Base-by-base conservation (phyloP, 441 rosid genomes). In the Geranium incanum region DNA sequence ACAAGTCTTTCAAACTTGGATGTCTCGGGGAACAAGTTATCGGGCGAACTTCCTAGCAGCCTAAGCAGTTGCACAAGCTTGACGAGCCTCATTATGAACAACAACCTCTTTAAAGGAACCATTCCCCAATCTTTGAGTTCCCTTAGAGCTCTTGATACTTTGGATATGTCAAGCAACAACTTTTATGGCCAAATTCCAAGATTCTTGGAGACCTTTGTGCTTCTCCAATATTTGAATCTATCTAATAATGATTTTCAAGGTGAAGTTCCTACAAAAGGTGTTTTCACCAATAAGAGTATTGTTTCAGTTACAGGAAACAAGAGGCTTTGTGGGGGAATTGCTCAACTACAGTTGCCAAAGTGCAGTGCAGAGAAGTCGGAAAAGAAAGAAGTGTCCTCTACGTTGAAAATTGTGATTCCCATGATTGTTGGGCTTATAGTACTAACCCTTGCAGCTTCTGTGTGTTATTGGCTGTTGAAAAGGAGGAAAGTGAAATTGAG, bases 261-360 rank as follows among this genome's bases (percentile, higher is more conserved):
- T 0, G 36, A 52, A 15, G 70, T 78, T 9, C 79, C 79, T 21
- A 43, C 43, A 5, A 6, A 7, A 3, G 81, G 82, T 18, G 39
- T 81, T 63, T 79, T 81, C 38, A 8, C 11, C 36, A 77, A 77
- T 75, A 62, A 68, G 12, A 79, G 70, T 50, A 71, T 64, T 2
- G 2, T 77, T 13, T 72, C 72, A 0, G 6, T 79, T 0, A 1
- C 41, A 0, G 83, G 74, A 45, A 77, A 80, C 57, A 28, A 33
- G 21, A 64, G 48, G 72, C 72, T 79, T 6, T 82, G 83, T 64
- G 85, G 83, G 8, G 81, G 85, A 1, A 69, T 73, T 82, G 6
- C 70, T 73, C 4, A 50, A 23, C 33, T 23, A 23, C 33, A 23
- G 33, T 23, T 23, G 33, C 33, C 33, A 23, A 23, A 23, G 33